phyloP scores from a whole-genome alignment of 805 yeast genomes.

The Hanseniaspora mollemarum region DNA sequence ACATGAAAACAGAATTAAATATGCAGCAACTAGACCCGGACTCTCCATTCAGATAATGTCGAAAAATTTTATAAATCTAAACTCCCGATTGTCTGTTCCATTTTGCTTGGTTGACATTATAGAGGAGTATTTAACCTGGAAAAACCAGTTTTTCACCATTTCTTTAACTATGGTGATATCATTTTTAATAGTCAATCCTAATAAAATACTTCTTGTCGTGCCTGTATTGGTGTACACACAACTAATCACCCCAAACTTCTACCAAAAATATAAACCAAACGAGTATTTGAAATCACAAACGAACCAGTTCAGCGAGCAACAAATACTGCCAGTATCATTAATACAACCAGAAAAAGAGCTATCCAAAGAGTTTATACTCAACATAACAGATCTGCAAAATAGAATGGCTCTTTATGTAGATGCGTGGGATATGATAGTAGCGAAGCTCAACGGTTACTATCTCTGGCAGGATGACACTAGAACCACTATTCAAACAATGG shows the following conservation, averaged over 20 bases:
- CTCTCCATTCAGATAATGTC: conserved; percentile 61
- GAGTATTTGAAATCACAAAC: neutral
- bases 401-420: conserved; percentile 56
- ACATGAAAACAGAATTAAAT: conserved; percentile 44
- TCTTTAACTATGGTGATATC: conserved; percentile 43
- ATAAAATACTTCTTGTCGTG: conserved; percentile 37
- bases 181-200: conserved; percentile 49
- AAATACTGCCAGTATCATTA: conserved; percentile 40
- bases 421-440: conserved; percentile 41
- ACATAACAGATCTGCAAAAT: conserved; percentile 75
- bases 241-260: conserved; percentile 48
- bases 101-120: conserved; percentile 51
- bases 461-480: conserved; percentile 7
- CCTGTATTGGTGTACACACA: conserved; percentile 40
- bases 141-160: conserved; percentile 48
- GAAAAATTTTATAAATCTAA: conserved; percentile 50
- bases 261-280: conserved; percentile 46
- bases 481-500: neutral
- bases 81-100: conserved; percentile 50
- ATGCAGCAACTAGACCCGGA: conserved; percentile 55
- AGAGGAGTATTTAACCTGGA: conserved; percentile 51
- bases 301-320: conserved; percentile 32
- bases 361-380: conserved; percentile 63
- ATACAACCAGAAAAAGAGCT: conserved; percentile 67
- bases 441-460: neutral